phyloP scores from a whole-genome alignment of 768 basidiomycete genomes.

The Termitomyces sp. region DNA sequence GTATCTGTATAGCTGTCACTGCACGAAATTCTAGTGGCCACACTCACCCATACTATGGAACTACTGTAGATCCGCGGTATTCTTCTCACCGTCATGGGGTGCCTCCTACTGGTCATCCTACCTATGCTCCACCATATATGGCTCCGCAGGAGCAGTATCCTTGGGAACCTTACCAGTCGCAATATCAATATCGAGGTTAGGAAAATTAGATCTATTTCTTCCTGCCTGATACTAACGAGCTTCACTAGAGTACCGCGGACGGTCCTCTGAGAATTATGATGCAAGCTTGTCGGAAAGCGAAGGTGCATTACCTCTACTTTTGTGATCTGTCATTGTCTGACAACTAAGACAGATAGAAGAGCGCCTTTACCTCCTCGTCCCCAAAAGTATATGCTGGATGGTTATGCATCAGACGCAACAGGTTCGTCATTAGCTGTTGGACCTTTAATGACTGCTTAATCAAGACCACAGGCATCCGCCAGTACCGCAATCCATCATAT shows the following conservation, averaged over 20 bases:
- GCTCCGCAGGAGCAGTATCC: neutral
- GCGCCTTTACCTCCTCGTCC: neutral
- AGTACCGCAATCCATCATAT: neutral
- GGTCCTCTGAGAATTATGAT: neutral
- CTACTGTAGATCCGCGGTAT: neutral
- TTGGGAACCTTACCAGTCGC: neutral
- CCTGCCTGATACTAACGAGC: neutral
- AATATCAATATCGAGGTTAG: neutral
- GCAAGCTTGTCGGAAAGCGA: neutral
- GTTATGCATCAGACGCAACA: conserved; percentile 3
- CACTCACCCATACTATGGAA: neutral
- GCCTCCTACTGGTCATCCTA: neutral
- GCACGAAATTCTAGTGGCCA: neutral
- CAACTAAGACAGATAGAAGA: neutral
- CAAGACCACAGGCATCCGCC: neutral
- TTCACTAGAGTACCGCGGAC: neutral
- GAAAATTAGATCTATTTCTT: neutral
- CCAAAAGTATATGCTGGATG: neutral
- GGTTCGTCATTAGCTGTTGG: neutral
- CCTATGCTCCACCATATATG: neutral
- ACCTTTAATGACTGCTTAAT: neutral
- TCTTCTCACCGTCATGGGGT: neutral
- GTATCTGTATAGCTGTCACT: neutral
- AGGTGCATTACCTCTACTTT: neutral
- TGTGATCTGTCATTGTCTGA: neutral